Percentiles rank a stretch among this genome's conserved stretches.
phyloP scores from a whole-genome alignment of 2,329 filamentous ascomycete species.

The Aspergillus unguis region DNA sequence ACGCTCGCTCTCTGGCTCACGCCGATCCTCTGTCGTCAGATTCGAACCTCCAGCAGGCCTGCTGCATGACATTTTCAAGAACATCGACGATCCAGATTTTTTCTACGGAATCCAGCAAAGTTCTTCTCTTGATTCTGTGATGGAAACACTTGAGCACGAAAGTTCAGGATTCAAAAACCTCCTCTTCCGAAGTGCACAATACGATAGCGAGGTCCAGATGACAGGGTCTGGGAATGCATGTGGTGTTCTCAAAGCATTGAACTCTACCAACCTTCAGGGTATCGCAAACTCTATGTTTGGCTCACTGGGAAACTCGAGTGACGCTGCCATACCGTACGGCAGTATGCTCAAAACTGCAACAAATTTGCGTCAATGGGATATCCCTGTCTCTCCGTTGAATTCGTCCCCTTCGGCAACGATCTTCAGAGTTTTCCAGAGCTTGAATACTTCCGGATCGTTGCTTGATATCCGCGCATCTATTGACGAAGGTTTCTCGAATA shows the following conservation, averaged over 20 bases:
- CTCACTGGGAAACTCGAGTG: conserved; percentile 54
- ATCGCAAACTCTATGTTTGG: conserved; percentile 77
- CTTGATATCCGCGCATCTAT: conserved; percentile 55
- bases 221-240: conserved; percentile 59
- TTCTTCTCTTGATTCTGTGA: conserved; percentile 70
- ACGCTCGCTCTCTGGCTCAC: conserved; percentile 55
- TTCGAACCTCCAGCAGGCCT: conserved; percentile 61
- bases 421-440: conserved; percentile 76
- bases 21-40: conserved; percentile 62
- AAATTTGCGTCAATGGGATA: conserved; percentile 86
- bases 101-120: conserved; percentile 88
- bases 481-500: conserved; percentile 57
- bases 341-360: conserved; percentile 76
- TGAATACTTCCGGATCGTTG: conserved; percentile 64
- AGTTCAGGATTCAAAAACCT: conserved; percentile 81
- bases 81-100: conserved; percentile 90
- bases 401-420: conserved; percentile 65
- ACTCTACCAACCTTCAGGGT: conserved; percentile 77
- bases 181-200: conserved; percentile 84
- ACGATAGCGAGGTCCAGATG: conserved; percentile 74
- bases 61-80: conserved; percentile 79
- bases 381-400: conserved; percentile 66
- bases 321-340: conserved; percentile 54
- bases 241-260: conserved; percentile 72
- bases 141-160: conserved; percentile 84